Evolutionary conservation across 345 rosid species (phyloP).

Genomic region (Boechera divaricarpa): DNA sequence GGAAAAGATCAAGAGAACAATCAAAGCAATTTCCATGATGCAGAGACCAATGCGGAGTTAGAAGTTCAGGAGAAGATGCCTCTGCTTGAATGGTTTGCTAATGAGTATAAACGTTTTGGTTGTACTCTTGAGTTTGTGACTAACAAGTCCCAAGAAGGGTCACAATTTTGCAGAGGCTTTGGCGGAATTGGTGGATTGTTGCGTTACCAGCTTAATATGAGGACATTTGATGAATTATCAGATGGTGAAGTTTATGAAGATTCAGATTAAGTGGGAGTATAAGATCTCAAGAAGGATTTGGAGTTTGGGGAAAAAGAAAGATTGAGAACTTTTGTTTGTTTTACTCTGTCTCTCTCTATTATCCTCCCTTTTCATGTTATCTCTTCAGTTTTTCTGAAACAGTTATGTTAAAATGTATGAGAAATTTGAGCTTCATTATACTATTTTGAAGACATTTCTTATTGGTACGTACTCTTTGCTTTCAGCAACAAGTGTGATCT

Average conservation of each 20-base stretch:
- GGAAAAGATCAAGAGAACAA: slow-evolving; percentile 75
- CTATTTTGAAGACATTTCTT: neutral
- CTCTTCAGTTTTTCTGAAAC: slow-evolving; percentile 23
- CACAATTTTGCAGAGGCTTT: slow-evolving; percentile 88
- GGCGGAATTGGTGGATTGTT: slow-evolving; percentile 95
- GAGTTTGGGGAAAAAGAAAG: slow-evolving; percentile 9
- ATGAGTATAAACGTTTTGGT: slow-evolving; percentile 83
- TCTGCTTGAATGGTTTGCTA: slow-evolving; percentile 93
- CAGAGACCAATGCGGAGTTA: slow-evolving; percentile 60
- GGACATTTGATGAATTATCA: slow-evolving; percentile 78
- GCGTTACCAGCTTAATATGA: slow-evolving; percentile 85
- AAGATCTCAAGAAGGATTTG: slow-evolving; percentile 24
- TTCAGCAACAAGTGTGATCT: neutral
- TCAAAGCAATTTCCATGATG: slow-evolving; percentile 75
- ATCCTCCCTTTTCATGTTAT: slow-evolving; percentile 7
- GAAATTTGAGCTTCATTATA: slow-evolving; percentile 9
- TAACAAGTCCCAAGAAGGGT: slow-evolving; percentile 93
- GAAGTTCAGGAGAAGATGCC: slow-evolving; percentile 80
- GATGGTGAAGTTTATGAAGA: slow-evolving; percentile 71
- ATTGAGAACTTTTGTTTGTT: neutral
- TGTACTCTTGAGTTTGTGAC: slow-evolving; percentile 86
- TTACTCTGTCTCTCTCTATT: slow-evolving; percentile 3
- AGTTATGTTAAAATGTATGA: slow-evolving; percentile 2
- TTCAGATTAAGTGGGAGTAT: slow-evolving; percentile 59
- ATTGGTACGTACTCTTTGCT: no score